Conservation (phyloP, 1,139 yeast genomes). For the Geotrichum reessii region DNA sequence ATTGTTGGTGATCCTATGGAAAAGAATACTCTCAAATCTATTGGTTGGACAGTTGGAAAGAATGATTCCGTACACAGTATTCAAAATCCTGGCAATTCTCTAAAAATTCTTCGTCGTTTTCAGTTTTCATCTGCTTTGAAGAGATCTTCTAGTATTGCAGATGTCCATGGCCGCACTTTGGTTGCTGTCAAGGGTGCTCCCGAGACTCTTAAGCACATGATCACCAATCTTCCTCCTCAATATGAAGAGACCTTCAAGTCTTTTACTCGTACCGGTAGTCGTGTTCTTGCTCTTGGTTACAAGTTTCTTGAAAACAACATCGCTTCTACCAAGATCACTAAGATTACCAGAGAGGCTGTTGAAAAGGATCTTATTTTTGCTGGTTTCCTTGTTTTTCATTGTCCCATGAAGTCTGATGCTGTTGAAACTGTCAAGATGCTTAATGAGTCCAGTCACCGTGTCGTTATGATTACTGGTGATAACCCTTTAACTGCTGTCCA, state of each 20-base stretch:
- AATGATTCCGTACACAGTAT: constrained; percentile 45
- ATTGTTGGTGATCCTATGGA: constrained; percentile 99
- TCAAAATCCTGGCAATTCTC: constrained; percentile 37
- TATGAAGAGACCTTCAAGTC: constrained; percentile 86
- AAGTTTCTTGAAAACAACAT: constrained; percentile 57
- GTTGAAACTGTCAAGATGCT: constrained; percentile 84
- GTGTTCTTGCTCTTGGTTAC: constrained; percentile 92
- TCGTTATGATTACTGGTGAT: constrained; percentile 96
- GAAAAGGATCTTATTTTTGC: constrained; percentile 74
- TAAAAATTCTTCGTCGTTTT: constrained; percentile 83
- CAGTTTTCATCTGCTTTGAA: constrained; percentile 94
- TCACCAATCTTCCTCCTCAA: constrained; percentile 61
- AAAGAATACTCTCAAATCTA: constrained; percentile 85
- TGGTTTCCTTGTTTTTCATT: constrained; percentile 93
- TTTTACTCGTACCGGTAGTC: constrained; percentile 90
- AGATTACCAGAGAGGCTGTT: constrained; percentile 63
- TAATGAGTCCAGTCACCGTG: constrained; percentile 90
- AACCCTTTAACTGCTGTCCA: constrained; percentile 98
- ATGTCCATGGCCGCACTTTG: constrained; percentile 49
- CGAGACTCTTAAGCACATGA: constrained; percentile 84
- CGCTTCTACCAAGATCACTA: constrained; percentile 48
- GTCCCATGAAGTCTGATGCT: constrained; percentile 94
- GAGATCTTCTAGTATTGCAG: constrained; percentile 89
- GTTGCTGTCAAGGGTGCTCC: constrained; percentile 99
- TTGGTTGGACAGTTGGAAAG: constrained; percentile 77